These are phyloP conservation scores for Gynandropsis gynandra DNA, from an alignment of 345 rosid species.

Conservation along the genomic window DNA sequence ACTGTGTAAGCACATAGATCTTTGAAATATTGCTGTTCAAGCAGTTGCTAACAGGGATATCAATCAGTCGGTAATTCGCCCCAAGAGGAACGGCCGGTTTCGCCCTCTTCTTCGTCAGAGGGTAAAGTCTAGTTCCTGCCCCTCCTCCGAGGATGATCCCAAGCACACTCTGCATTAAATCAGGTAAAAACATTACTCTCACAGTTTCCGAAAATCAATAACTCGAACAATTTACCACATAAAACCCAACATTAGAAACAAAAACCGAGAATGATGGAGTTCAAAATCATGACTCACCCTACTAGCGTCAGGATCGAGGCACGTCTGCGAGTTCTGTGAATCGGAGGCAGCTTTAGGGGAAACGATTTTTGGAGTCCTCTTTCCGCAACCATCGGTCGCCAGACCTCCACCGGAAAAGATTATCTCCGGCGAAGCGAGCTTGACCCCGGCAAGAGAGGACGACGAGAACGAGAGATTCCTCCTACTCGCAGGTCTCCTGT, in stretches of 20 bases:
- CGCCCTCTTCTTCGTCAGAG: slow-evolving; percentile 93
- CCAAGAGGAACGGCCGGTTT: slow-evolving; percentile 96
- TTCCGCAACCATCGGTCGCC: slow-evolving; percentile 8
- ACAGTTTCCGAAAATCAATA: background rate
- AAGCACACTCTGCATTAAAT: slow-evolving; percentile 61
- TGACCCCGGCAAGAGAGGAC: slow-evolving; percentile 54
- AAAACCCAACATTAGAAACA: background rate
- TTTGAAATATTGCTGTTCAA: slow-evolving; percentile 85
- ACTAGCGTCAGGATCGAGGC: slow-evolving; percentile 99
- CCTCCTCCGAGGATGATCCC: slow-evolving; percentile 97
- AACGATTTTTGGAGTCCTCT: slow-evolving; percentile 36
- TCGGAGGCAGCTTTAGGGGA: slow-evolving; percentile 90
- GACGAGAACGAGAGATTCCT: slow-evolving; percentile 45
- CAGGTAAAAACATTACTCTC: background rate
- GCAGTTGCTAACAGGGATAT: slow-evolving; percentile 95
- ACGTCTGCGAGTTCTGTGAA: slow-evolving; percentile 81
- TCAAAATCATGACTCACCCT: slow-evolving; percentile 39
- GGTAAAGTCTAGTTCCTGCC: slow-evolving; percentile 88
- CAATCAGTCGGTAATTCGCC: slow-evolving; percentile 86
- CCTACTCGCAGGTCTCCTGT: slow-evolving; percentile 8
- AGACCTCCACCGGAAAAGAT: slow-evolving; percentile 5
- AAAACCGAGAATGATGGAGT: background rate
- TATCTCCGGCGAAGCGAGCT: slow-evolving; percentile 24
- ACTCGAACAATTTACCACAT: background rate
- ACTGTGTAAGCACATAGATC: slow-evolving; percentile 93